Conservation (phyloP, 108 stramenopile genomes). For the Schizochytrium sp. region DNA sequence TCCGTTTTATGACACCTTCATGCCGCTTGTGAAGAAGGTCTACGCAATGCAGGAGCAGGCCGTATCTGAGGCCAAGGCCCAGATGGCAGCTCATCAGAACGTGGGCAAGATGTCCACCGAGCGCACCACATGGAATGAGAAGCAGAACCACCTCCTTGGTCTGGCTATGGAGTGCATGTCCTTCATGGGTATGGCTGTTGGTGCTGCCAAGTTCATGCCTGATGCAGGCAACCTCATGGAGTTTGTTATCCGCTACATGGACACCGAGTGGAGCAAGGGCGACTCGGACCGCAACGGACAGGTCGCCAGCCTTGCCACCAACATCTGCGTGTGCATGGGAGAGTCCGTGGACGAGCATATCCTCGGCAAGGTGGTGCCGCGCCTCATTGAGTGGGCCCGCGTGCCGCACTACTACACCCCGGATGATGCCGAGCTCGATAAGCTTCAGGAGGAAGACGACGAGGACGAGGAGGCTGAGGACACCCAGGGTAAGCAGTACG, state of each 20-base stretch:
- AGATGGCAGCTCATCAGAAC: neutral
- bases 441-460: neutral
- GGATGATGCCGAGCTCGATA: conserved; percentile 32
- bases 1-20: conserved; percentile 42
- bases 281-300: conserved; percentile 47
- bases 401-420: neutral
- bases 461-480: conserved; percentile 39
- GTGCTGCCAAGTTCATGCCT: neutral
- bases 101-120: neutral
- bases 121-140: conserved; percentile 4
- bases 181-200: conserved; percentile 48
- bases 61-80: neutral
- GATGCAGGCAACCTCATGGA: conserved; percentile 33
- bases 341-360: conserved; percentile 26
- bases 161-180: neutral
- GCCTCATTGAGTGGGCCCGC: conserved; percentile 21
- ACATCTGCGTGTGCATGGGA: conserved; percentile 50
- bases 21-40: neutral
- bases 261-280: conserved; percentile 39
- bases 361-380: conserved; percentile 27
- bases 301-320: conserved; percentile 1
- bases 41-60: conserved; percentile 27
- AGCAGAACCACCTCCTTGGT: conserved; percentile 35
- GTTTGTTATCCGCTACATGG: conserved; percentile 47
- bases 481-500: conserved; percentile 25